Base-by-base conservation (phyloP, 495 filamentous ascomycete species). In the Daldinia caldariorum region DNA sequence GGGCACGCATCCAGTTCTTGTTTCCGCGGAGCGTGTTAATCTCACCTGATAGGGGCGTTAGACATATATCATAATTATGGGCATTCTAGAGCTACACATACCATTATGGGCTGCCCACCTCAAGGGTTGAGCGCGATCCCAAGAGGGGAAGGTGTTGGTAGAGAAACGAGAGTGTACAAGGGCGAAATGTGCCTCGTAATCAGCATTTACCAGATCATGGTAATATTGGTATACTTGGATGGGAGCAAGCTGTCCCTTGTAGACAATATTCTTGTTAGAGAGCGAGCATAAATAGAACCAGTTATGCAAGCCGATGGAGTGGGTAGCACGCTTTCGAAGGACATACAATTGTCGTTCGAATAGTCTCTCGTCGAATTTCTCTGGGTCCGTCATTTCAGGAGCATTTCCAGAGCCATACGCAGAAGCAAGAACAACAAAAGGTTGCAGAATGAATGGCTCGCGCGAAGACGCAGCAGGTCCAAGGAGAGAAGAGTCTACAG, bases 1-100 rank as follows among this genome's bases (percentile, higher is more conserved):
- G 90, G 56, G 95, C 94, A 63, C 95, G 89, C 95, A 99, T 99
- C 95, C 96, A 99, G 83, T 99, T 99, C 86, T 99, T 99, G 84
- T 99, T 99, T 54, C 95, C 95, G 72, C 95, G 91, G 69, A 99
- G 84, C 3, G 95, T 99, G 79, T 99, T 99, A 71, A 99, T 98
- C 81, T 99, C 95, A 83, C 85, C 83, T 89, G 75, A 20, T 49
- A 38, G 16, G 50, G 53, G 62, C 29, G 72, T 87, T 80, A 87
- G 79, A 77, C 64, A 68, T 50, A 37, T 18, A 9, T 9, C 29
- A 31, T 20, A 35, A 53, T 20, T 34, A 41, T 47, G 18, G 43
- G 39, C 29, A 64, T 68, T 53, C 69, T 55, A 66, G 62, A 61
- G 38, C 69, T 78, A 65, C 38, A 73, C 79, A 77, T 82, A 90